Evolutionary conservation across 2,329 filamentous ascomycete genomes (phyloP), one percentile per base, ranked within the genome.

Genomic region (Curvularia hawaiiensis): DNA sequence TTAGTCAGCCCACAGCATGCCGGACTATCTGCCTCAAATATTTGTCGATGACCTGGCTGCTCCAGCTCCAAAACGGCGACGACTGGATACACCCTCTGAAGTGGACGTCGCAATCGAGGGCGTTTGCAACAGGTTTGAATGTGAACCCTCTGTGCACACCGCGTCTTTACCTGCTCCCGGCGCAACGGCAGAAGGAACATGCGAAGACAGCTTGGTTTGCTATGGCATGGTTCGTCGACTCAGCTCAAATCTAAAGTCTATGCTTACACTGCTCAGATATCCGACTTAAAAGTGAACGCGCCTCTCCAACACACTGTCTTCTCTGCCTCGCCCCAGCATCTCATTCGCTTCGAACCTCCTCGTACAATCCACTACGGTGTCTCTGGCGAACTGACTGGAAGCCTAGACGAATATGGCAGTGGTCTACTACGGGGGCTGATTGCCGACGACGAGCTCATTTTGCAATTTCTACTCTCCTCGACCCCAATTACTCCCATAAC

Each of bases 41-140:
- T 35, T 51, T n/a, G 26, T 51, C 38, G 49, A 51, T 14, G 48
- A 50, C 4, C 12, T 33, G 9, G 48, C 33, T 50, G 24, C 48
- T 40, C 48, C 48, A 20, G 33, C 48, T 16, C 2, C 24, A 40
- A 50, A 50, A 40, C 48, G 48, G 38, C 48, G 38, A 26, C 48
- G 48, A 30, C 38, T 50, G 3, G 10, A 50, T 16, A n/a, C 9
- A 38, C 35, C 24, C 10, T 26, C 20, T 31, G 24, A 5, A 18
- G 48, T 18, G 16, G n/a, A 38, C 48, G 7, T 41, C 48, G 14
- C 38, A 50, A 16, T 16, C 14, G 40, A 43, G 22, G 20, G 14
- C 22, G 11, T 14, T 26, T 24, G 40, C 22, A 43, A 43, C 22
- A 24, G 40, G 22, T 26, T 16, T 16, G 40, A 26, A 16, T 26